Conservation (phyloP, 129 eudicot species). For the Pulicaria dysenterica region DNA sequence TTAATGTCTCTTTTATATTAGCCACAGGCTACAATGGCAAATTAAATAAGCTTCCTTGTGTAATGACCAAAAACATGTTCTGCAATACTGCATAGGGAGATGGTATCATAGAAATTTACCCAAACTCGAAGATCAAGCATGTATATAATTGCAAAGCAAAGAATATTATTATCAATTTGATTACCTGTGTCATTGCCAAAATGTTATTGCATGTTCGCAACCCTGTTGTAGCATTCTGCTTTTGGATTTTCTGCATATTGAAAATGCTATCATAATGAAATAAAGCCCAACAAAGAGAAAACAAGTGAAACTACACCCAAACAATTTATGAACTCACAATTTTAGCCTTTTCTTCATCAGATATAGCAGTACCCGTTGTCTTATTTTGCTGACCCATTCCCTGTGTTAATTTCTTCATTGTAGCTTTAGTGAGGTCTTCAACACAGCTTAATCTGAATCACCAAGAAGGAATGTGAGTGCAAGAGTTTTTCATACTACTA, state of each 20-base stretch:
- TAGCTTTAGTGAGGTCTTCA: slow-evolving; percentile 78
- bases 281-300: slow-evolving; percentile 32
- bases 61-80: neutral
- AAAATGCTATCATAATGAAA: slow-evolving; percentile 38
- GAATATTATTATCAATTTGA: neutral
- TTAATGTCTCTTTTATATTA: neutral
- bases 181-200: slow-evolving; percentile 89
- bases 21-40: slow-evolving; percentile 6
- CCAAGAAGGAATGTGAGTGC: slow-evolving; percentile 34
- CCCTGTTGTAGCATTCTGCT: slow-evolving; percentile 85
- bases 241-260: slow-evolving; percentile 71
- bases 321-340: slow-evolving; percentile 66
- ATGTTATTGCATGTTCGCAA: slow-evolving; percentile 92
- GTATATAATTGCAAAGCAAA: neutral
- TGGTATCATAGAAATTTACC: neutral
- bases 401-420: slow-evolving; percentile 80
- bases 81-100: too few relatives aligned
- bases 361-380: slow-evolving; percentile 61
- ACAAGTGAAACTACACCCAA: slow-evolving; percentile 11
- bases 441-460: slow-evolving; percentile 65
- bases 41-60: neutral
- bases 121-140: neutral
- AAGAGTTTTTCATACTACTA: neutral
- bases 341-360: slow-evolving; percentile 74
- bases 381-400: slow-evolving; percentile 85